Evolutionary conservation across 345 rosid species (phyloP).

Genomic region (Rhizophora apiculata): DNA sequence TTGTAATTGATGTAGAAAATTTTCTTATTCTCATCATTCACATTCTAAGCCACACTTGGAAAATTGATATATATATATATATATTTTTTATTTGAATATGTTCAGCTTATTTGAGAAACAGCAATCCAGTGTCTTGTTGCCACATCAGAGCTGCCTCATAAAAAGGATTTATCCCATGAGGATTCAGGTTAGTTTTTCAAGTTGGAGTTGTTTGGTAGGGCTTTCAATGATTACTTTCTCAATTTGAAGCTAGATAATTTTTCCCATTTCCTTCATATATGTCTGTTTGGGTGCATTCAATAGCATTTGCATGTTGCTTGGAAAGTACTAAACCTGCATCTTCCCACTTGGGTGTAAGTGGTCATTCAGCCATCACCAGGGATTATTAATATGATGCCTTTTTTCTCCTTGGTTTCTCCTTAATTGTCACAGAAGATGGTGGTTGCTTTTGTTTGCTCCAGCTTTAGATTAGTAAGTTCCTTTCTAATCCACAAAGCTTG

Average conservation of each 20-base stretch:
- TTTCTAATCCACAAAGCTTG: too few species aligned
- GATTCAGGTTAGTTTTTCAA: conserved; percentile 47
- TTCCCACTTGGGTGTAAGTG: too few species aligned
- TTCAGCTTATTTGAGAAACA: conserved; percentile 81
- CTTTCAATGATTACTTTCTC: too few species aligned
- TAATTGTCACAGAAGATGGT: too few species aligned
- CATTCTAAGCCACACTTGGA: background rate
- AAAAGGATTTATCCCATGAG: conserved; percentile 70
- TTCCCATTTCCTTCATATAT: too few species aligned
- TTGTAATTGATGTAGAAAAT: too few species aligned
- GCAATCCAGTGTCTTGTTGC: conserved; percentile 80
- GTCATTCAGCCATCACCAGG: too few species aligned
- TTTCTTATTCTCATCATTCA: too few species aligned
- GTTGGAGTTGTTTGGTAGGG: background rate
- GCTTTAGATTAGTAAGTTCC: conserved; percentile 40
- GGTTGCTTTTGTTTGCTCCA: background rate
- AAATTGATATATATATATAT: background rate
- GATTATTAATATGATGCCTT: background rate
- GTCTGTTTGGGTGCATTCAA: too few species aligned
- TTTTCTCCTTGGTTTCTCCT: background rate
- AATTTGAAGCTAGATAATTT: too few species aligned
- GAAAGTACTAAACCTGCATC: too few species aligned
- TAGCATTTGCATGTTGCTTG: too few species aligned
- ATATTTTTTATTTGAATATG: conserved; percentile 6
- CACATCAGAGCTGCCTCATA: conserved; percentile 58